A percentile compares a stretch with the other conserved stretches of the same genome.
Conservation (phyloP, 768 basidiomycete genomes). For the Holtermannia corniformis region DNA sequence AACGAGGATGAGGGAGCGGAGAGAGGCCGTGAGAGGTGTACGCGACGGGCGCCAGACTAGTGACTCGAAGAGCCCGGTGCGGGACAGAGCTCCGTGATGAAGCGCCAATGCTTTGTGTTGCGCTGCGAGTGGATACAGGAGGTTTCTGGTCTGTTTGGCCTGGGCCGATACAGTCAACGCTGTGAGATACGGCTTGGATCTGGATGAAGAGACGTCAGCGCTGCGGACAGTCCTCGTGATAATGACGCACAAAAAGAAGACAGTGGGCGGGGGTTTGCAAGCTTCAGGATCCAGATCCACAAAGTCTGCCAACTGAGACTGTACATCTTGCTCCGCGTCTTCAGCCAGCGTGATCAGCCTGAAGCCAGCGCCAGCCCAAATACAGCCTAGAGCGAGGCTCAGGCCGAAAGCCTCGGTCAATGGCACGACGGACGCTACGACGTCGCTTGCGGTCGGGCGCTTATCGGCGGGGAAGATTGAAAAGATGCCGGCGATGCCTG, state of each 20-base stretch:
- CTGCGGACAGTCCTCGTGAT: not conserved
- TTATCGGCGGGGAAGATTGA: slow-evolving; percentile 65
- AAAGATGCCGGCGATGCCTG: slow-evolving; percentile 72
- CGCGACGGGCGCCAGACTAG: slow-evolving; percentile 64
- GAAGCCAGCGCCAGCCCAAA: slow-evolving; percentile 35
- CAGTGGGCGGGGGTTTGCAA: slow-evolving; percentile 48
- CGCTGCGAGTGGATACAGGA: slow-evolving; percentile 58
- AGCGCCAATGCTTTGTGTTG: slow-evolving; percentile 67
- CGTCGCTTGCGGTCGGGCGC: slow-evolving; percentile 55
- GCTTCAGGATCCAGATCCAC: slow-evolving; percentile 11
- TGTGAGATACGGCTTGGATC: slow-evolving; percentile 52
- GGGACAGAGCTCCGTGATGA: slow-evolving; percentile 62
- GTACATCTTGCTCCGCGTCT: slow-evolving; percentile 5
- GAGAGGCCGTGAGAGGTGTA: slow-evolving; percentile 49
- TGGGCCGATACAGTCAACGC: slow-evolving; percentile 50
- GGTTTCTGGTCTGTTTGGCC: slow-evolving; percentile 48
- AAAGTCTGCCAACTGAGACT: slow-evolving; percentile 17
- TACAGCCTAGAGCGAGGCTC: slow-evolving; percentile 66
- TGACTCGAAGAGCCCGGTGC: slow-evolving; percentile 76
- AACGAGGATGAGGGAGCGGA: slow-evolving; percentile 62
- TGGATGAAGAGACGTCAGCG: slow-evolving; percentile 9
- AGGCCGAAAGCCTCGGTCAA: slow-evolving; percentile 70
- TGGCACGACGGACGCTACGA: slow-evolving; percentile 63
- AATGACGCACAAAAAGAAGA: slow-evolving; percentile 52
- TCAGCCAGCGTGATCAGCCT: slow-evolving; percentile 21